phyloP scores from a whole-genome alignment of 1,284 basidiomycete genomes.

The Pascua guehoae region DNA sequence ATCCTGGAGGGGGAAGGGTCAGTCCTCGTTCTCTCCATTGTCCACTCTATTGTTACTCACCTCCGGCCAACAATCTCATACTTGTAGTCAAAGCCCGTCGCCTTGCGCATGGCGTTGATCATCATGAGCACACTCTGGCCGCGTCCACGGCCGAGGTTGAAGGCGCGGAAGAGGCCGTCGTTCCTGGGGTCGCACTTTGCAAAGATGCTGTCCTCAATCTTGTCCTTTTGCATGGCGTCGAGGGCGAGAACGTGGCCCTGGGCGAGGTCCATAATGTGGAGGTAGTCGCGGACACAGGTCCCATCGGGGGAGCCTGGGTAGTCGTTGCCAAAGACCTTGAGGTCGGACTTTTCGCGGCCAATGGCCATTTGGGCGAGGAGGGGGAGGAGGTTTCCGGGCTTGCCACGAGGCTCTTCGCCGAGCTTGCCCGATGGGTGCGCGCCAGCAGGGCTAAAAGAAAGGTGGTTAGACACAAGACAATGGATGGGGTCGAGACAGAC shows the following conservation, averaged over 20 bases:
- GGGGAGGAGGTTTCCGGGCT: slow-evolving; percentile 92
- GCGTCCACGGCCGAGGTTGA: slow-evolving; percentile 91
- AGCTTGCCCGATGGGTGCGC: slow-evolving; percentile 90
- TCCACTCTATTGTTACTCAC: slow-evolving; percentile 53
- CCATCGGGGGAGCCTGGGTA: slow-evolving; percentile 84
- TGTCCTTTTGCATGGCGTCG: slow-evolving; percentile 56
- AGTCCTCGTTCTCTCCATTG: not conserved
- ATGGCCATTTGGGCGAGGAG: slow-evolving; percentile 93
- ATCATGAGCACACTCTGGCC: slow-evolving; percentile 93
- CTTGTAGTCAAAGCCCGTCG: slow-evolving; percentile 61
- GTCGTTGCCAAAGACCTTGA: slow-evolving; percentile 96
- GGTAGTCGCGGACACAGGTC: slow-evolving; percentile 95
- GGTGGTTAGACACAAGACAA: not conserved
- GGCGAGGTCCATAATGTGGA: slow-evolving; percentile 94
- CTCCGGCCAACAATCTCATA: slow-evolving; percentile 85
- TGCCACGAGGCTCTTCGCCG: slow-evolving; percentile 92
- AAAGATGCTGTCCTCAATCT: slow-evolving; percentile 47
- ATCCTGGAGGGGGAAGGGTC: slow-evolving; percentile 57
- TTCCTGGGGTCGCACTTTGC: slow-evolving; percentile 38
- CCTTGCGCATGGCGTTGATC: slow-evolving; percentile 90
- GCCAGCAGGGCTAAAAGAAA: slow-evolving; percentile 90
- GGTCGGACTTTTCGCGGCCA: slow-evolving; percentile 74
- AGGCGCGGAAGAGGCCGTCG: slow-evolving; percentile 72
- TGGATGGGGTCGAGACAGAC: no score
- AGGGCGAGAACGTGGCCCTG: slow-evolving; percentile 89